phyloP scores from a whole-genome alignment of 2,329 filamentous ascomycete genomes.

The Waltergamsia citrina region DNA sequence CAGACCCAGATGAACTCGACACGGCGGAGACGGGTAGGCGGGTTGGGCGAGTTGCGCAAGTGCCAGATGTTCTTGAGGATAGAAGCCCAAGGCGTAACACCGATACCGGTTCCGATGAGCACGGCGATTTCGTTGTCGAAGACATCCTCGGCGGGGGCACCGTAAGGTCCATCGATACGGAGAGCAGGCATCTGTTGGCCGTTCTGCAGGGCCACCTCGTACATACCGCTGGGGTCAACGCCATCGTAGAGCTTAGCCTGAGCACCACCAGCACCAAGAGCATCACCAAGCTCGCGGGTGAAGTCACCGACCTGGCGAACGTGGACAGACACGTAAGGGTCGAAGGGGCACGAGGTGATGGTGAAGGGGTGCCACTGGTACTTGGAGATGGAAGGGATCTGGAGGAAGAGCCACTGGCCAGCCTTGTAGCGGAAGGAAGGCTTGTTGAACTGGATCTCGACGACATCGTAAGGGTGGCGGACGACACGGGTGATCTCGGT shows the following conservation, averaged over 20 bases:
- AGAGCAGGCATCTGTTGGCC: constrained; percentile 86
- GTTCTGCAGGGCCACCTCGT: constrained; percentile 90
- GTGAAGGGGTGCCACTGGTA: constrained; percentile 99
- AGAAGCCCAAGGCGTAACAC: constrained; percentile 77
- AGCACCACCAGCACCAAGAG: constrained; percentile 80
- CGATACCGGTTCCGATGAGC: constrained; percentile 78
- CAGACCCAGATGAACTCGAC: constrained; percentile 99
- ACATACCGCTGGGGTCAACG: constrained; percentile 91
- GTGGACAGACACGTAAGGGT: constrained; percentile 90
- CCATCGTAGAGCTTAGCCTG: constrained; percentile 86
- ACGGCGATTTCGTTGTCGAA: constrained; percentile 89
- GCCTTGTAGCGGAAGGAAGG: constrained; percentile 97
- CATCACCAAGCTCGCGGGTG: constrained; percentile 85
- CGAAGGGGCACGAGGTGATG: constrained; percentile 95
- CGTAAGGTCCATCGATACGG: constrained; percentile 90
- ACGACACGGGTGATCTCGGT: constrained; percentile 92
- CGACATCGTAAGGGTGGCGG: constrained; percentile 90
- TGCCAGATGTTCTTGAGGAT: constrained; percentile 99
- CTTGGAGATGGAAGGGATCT: constrained; percentile 78
- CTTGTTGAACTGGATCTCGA: constrained; percentile 96
- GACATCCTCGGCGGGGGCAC: constrained; percentile 93
- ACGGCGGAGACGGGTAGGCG: constrained; percentile 77
- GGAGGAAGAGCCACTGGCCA: constrained; percentile 95
- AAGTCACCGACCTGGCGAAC: constrained; percentile 96
- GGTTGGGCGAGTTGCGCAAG: constrained; percentile 80